Base-by-base conservation (phyloP, 202 grass and related monocot species). In the Setaria italica region DNA sequence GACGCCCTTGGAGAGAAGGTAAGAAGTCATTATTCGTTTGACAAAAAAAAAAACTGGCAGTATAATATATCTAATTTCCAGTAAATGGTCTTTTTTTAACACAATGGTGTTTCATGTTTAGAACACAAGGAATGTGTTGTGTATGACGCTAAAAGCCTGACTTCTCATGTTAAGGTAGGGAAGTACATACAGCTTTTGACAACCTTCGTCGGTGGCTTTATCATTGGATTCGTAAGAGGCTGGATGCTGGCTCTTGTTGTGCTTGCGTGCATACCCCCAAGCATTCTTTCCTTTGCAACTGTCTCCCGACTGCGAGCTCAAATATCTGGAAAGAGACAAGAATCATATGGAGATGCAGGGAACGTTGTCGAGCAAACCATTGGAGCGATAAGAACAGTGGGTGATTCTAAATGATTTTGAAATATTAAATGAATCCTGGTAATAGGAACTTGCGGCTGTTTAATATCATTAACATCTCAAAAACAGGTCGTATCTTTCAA, bases 1-100 rank as follows among this genome's bases (percentile, higher is more conserved):
- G 91, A 94, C 78, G 93, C 95, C 5, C 94, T 95, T 30, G 93
- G 95, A 70, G 93, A 95, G 89, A 98, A 98, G 93, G 93, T 98
- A 82, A 83, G 25, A 78, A 25, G 73, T 81, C 71, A 80, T 65
- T 57, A 20, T 57, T 2, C 8, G 3, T 65, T 65, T 35, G 12
- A 39, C 70, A 21, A 8, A 45, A 33, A 33, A 48, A 55, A 48
- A 1, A 25, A 25, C 25, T 25, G 25, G 25, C 25, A 25, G 25
- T 25, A 25, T 25, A 0, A 25, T 25, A 25, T 25, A 25, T 25
- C 25, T 25, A 47, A 15, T 48, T 74, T 58, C 59, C 11, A 76
- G 37, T 48, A 25, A 75, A 67, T 55, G 43, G 12, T 29, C 59
- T 75, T 81, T 25, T 25, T 25, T 25, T 25, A 25, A 25, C 25